A percentile compares a stretch with the other conserved stretches of the same genome.
Evolutionary conservation across 139 green algal species (phyloP).

Genomic region (Chlamydomonas sphaeroides): DNA sequence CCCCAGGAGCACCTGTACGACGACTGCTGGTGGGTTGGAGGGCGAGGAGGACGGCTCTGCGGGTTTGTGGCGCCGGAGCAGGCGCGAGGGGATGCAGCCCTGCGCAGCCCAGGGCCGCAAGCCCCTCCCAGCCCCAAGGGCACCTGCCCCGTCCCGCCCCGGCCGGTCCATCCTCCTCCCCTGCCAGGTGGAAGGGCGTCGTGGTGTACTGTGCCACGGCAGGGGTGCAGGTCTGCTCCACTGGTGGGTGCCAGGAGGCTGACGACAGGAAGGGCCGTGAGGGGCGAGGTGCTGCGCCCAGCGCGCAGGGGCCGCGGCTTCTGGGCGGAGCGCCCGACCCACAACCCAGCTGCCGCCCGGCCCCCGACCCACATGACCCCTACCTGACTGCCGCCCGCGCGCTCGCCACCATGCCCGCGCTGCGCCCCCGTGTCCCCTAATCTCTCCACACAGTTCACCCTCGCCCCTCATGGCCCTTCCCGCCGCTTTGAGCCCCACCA

Average conservation of each 20-base stretch:
- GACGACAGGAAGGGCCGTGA: background rate
- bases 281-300: background rate
- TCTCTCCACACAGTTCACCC: too few relatives aligned
- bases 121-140: background rate
- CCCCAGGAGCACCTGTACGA: too few relatives aligned
- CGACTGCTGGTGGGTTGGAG: background rate
- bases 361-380: too few relatives aligned
- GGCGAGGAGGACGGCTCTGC: background rate
- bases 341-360: background rate
- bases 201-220: background rate
- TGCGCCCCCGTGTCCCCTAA: too few relatives aligned
- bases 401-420: too few relatives aligned
- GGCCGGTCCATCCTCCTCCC: background rate
- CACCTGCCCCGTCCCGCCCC: too few relatives aligned
- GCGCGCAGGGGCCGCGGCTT: too few relatives aligned
- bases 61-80: too few relatives aligned
- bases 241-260: background rate
- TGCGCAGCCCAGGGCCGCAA: too few relatives aligned
- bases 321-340: background rate
- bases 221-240: slow-evolving; percentile 19
- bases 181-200: slow-evolving; percentile 7
- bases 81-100: background rate
- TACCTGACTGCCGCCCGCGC: too few relatives aligned
- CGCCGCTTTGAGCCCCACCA: background rate
- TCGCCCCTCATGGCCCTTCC: background rate